Evolutionary conservation across 441 rosid genomes (phyloP).

Genomic region (Jatropha multifida): DNA sequence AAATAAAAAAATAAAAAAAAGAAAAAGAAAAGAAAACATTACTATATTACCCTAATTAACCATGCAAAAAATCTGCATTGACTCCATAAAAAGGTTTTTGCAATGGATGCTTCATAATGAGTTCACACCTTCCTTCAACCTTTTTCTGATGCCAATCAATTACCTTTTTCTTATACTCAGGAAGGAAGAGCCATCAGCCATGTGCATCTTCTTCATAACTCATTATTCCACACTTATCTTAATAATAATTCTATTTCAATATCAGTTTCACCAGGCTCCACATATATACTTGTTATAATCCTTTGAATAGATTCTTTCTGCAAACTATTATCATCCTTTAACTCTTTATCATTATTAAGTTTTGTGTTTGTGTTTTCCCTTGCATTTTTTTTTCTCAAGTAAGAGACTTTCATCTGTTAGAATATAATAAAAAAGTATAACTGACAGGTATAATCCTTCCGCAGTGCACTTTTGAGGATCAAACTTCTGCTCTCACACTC

Average conservation of each 20-base stretch:
- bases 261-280: conserved; percentile 21
- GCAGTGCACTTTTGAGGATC: too few relatives aligned
- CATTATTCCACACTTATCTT: conserved; percentile 31
- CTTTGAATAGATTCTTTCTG: not conserved
- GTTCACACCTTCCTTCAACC: conserved; percentile 21
- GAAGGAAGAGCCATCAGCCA: conserved; percentile 38
- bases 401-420: too few relatives aligned
- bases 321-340: conserved; percentile 1
- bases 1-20: too few relatives aligned
- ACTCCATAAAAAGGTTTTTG: conserved; percentile 11
- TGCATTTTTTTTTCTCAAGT: too few relatives aligned
- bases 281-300: not conserved
- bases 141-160: conserved; percentile 27
- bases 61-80: conserved; percentile 6
- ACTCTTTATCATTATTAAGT: not conserved
- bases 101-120: conserved; percentile 26
- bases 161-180: conserved; percentile 15
- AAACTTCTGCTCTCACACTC: too few relatives aligned
- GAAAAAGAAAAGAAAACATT: not conserved
- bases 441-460: too few relatives aligned
- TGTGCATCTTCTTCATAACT: conserved; percentile 37
- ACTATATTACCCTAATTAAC: not conserved
- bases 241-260: conserved; percentile 14
- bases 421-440: too few relatives aligned
- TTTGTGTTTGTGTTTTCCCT: not conserved